Percentiles rank a stretch among this genome's conserved stretches.
Evolutionary conservation across 345 rosid species (phyloP).

Genomic region (Noccaea caerulescens): DNA sequence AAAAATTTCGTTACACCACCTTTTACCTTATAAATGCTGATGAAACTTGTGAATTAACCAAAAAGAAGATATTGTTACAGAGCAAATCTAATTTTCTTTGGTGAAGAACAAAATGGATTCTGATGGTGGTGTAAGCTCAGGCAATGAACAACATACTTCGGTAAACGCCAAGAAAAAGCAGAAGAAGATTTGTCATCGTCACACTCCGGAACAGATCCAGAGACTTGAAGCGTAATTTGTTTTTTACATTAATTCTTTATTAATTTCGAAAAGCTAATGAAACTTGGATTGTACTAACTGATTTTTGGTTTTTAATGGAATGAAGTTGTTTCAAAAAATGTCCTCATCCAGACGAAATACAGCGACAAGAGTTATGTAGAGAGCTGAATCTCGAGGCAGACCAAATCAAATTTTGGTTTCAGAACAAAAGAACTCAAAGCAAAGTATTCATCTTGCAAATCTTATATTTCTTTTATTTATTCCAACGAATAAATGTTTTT

Average conservation of each 20-base stretch:
- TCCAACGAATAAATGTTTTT: background rate
- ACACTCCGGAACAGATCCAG: conserved; percentile 53
- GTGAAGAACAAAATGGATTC: conserved; percentile 28
- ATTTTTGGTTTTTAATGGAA: conserved; percentile 17
- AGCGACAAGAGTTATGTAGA: conserved; percentile 51
- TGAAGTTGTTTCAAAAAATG: conserved; percentile 60
- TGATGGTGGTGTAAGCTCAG: conserved; percentile 40
- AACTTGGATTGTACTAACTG: background rate
- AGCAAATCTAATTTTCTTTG: background rate
- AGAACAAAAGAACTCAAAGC: conserved; percentile 72
- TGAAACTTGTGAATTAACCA: conserved; percentile 11
- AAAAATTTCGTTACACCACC: background rate
- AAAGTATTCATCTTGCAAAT: conserved; percentile 51
- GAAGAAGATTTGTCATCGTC: conserved; percentile 51
- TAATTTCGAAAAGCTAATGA: background rate
- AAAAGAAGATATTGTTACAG: background rate
- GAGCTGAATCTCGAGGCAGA: conserved; percentile 54
- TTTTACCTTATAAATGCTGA: conserved; percentile 22
- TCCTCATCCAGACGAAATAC: conserved; percentile 72
- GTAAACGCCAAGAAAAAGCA: conserved; percentile 37
- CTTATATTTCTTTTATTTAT: background rate
- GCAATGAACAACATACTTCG: conserved; percentile 47
- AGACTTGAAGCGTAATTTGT: conserved; percentile 58
- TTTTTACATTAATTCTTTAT: background rate
- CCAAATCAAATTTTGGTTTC: conserved; percentile 88